These are phyloP conservation scores for Kalmusia sp. DNA, from an alignment of 2,329 filamentous ascomycete genomes.

Conservation along the genomic window DNA sequence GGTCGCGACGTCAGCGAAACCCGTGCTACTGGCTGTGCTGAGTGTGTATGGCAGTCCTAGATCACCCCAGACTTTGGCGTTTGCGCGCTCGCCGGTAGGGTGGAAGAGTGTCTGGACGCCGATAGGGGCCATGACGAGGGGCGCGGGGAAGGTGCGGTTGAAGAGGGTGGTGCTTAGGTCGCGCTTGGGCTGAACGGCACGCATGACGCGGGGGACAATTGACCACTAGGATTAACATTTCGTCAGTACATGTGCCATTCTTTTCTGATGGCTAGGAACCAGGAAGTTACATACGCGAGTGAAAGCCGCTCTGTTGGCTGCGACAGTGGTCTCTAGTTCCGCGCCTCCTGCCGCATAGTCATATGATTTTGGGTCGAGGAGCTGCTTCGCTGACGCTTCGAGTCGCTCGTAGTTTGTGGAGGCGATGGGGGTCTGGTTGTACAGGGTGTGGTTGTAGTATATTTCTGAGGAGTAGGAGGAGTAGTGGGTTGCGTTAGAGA, in stretches of 20 bases:
- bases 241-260: background rate
- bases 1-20: slow-evolving; percentile 68
- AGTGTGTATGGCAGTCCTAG: slow-evolving; percentile 69
- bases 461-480: slow-evolving; percentile 21
- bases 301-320: slow-evolving; percentile 19
- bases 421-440: slow-evolving; percentile 16
- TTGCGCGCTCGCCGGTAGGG: slow-evolving; percentile 65
- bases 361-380: slow-evolving; percentile 13
- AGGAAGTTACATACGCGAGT: slow-evolving; percentile 8
- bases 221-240: slow-evolving; percentile 13
- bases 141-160: slow-evolving; percentile 34
- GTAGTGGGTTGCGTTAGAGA: slow-evolving; percentile 10
- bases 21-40: slow-evolving; percentile 65
- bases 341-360: slow-evolving; percentile 19
- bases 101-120: slow-evolving; percentile 72
- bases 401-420: slow-evolving; percentile 20
- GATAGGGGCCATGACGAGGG: slow-evolving; percentile 68
- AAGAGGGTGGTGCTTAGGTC: slow-evolving; percentile 27
- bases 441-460: slow-evolving; percentile 19
- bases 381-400: slow-evolving; percentile 17
- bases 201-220: slow-evolving; percentile 21
- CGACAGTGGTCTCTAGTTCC: slow-evolving; percentile 17
- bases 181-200: slow-evolving; percentile 9
- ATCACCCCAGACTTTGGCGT: slow-evolving; percentile 64
- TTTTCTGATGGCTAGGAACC: background rate